Base-by-base conservation (phyloP, 345 rosid genomes). In the Alliaria petiolata region DNA sequence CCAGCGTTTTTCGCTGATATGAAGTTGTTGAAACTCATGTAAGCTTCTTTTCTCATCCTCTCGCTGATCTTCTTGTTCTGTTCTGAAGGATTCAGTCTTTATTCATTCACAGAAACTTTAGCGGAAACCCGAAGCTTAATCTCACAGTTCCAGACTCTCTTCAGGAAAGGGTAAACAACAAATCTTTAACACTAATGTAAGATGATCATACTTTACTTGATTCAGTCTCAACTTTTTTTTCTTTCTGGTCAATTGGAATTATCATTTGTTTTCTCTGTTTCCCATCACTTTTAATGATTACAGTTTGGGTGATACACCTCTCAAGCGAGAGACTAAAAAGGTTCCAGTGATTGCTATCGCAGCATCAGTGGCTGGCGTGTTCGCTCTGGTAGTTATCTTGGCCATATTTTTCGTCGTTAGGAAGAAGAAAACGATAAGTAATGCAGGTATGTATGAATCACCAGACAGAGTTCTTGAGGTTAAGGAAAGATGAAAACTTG, bases 1-100 rank as follows among this genome's bases (percentile, higher is more conserved):
- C 92, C 96, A 0, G 63, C 30, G 2, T 77, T 76, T 69, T 81
- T 89, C 1, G 70, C 86, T 3, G 61, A 74, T n/a, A 33, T 87
- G 80, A 34, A 73, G 20, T 67, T 55, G 57, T 57, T 89, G 67
- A 83, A 39, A 56, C 12, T 68, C 62, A 63, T 89, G 89, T 85
- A 65, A 83, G 93, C 34, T 61, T 75, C 38, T 59, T 55, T 10
- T 38, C 35, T 46, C 17, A 28, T 17, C 16, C 5, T 11, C 39
- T 53, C 1, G 8, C 51, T 36, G 6, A 12, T 44, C n/a, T 4
- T 42, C n/a, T 33, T 40, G 35, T 38, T 17, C 8, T 40, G 13
- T 11, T 38, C 25, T 55, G 30, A 44, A 43, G 15, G 6, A 4
- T 66, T 57, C 7, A 38, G 28, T 10, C 25, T 54, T 38, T 70